Percentiles rank a stretch among this genome's conserved stretches.
These are phyloP conservation scores for Uronychia setigera DNA, from an alignment of 73 alveolate species.

Conservation along the genomic window DNA sequence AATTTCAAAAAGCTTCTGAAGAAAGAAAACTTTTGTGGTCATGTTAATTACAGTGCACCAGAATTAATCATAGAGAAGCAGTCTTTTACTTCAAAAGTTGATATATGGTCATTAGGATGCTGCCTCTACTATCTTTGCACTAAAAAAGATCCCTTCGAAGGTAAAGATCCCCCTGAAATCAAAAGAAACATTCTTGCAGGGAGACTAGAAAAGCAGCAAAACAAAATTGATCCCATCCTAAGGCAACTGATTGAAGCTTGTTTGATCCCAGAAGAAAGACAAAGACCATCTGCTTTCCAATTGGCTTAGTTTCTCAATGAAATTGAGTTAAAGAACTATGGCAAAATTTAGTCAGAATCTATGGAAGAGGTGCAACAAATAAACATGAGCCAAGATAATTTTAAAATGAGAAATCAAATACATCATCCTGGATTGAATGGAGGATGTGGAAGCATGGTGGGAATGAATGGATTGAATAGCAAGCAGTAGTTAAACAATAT, in stretches of 20 bases:
- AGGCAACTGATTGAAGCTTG: conserved; percentile 12
- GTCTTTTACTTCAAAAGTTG: conserved; percentile 54
- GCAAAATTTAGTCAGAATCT: background rate
- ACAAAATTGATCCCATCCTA: background rate
- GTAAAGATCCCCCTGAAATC: conserved; percentile 31
- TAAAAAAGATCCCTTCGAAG: conserved; percentile 79
- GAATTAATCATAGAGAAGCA: conserved; percentile 39
- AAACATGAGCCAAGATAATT: no score
- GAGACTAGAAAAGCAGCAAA: conserved; percentile 7
- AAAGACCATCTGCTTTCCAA: background rate
- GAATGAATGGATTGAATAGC: no score
- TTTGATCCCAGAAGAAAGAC: background rate
- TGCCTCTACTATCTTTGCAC: conserved; percentile 64
- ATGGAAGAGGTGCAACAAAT: background rate
- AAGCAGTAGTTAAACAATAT: no score
- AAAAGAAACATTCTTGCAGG: conserved; percentile 21
- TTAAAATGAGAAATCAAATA: no score
- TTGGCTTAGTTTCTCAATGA: background rate
- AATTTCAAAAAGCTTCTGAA: conserved; percentile 55
- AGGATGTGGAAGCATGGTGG: no score
- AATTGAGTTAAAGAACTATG: background rate
- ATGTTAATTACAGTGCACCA: conserved; percentile 58
- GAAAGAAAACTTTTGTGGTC: conserved; percentile 63
- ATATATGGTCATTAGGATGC: conserved; percentile 81
- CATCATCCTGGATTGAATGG: no score